phyloP scores from a whole-genome alignment of 805 yeast genomes.

The Kluyveromyces lactis region DNA sequence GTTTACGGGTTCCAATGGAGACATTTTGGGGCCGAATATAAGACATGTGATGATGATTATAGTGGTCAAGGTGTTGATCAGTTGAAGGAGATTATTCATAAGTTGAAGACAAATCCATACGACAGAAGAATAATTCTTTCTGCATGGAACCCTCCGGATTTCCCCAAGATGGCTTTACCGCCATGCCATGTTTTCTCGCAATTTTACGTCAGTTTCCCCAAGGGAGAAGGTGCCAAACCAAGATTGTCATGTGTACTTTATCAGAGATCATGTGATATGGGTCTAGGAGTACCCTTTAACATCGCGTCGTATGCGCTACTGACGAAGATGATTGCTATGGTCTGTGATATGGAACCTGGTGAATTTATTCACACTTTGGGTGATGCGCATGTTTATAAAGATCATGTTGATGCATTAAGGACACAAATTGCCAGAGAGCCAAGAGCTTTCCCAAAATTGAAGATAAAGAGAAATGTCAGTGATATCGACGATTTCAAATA shows the following conservation, averaged over 20 bases:
- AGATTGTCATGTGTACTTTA: constrained; percentile 80
- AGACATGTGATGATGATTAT: constrained; percentile 81
- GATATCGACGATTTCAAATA: constrained; percentile 79
- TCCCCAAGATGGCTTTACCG: constrained; percentile 90
- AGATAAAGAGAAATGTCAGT: constrained; percentile 56
- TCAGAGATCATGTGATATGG: constrained; percentile 99
- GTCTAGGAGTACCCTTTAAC: constrained; percentile 97
- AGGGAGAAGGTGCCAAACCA: constrained; percentile 41
- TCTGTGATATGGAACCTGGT: constrained; percentile 93
- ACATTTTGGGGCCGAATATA: constrained; percentile 93
- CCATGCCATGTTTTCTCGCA: constrained; percentile 98
- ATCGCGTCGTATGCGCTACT: constrained; percentile 93
- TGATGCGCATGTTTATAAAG: constrained; percentile 90
- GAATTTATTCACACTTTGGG: constrained; percentile 95
- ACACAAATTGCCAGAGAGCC: constrained; percentile 75
- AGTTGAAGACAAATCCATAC: constrained; percentile 79
- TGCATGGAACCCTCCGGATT: constrained; percentile 99
- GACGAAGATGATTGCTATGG: constrained; percentile 90
- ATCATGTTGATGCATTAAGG: constrained; percentile 85
- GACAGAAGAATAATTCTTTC: constrained; percentile 91
- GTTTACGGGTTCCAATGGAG: constrained; percentile 99
- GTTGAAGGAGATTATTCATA: constrained; percentile 66
- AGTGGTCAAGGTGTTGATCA: constrained; percentile 88
- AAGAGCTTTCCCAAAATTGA: constrained; percentile 68
- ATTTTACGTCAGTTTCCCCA: constrained; percentile 85